Conservation (phyloP, 495 filamentous ascomycete species). For the Rhizodiscina lignyota region DNA sequence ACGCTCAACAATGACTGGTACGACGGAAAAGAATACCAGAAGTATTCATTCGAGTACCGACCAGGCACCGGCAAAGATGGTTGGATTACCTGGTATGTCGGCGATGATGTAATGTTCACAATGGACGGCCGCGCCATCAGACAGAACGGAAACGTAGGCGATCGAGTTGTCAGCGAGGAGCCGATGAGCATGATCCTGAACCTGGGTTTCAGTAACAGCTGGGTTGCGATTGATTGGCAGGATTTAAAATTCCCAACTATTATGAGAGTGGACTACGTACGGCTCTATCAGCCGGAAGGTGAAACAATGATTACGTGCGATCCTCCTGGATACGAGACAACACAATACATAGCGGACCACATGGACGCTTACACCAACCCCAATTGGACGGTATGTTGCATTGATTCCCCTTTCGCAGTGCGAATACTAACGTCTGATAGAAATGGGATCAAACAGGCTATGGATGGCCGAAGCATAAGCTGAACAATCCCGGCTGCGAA, state of each 20-base stretch:
- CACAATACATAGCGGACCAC: constrained; percentile 2
- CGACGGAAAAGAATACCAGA: constrained; percentile 17
- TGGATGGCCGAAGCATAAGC: constrained; percentile 18
- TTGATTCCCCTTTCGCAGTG: neutral
- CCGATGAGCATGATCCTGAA: constrained; percentile 18
- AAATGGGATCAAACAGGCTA: constrained; percentile 20
- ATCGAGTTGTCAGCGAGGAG: constrained; percentile 15
- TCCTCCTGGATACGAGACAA: constrained; percentile 8
- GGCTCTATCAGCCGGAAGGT: constrained; percentile 5
- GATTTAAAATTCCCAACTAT: constrained; percentile 13
- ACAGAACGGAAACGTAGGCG: constrained; percentile 18
- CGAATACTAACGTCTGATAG: constrained; percentile 4
- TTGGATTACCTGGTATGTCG: constrained; percentile 17
- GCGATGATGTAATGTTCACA: constrained; percentile 11
- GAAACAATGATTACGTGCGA: constrained; percentile 5
- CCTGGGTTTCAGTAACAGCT: constrained; percentile 14
- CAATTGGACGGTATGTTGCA: constrained; percentile 1
- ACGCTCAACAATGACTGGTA: constrained; percentile 19
- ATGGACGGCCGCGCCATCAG: constrained; percentile 13
- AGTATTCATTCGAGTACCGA: constrained; percentile 19
- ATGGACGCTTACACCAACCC: constrained; percentile 6
- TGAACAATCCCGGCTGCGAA: no score
- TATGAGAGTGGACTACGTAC: constrained; percentile 13
- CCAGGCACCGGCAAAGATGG: constrained; percentile 12
- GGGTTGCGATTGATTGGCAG: constrained; percentile 14